phyloP scores from a whole-genome alignment of 169 alveolate genomes.

The Besnoitia besnoiti region DNA sequence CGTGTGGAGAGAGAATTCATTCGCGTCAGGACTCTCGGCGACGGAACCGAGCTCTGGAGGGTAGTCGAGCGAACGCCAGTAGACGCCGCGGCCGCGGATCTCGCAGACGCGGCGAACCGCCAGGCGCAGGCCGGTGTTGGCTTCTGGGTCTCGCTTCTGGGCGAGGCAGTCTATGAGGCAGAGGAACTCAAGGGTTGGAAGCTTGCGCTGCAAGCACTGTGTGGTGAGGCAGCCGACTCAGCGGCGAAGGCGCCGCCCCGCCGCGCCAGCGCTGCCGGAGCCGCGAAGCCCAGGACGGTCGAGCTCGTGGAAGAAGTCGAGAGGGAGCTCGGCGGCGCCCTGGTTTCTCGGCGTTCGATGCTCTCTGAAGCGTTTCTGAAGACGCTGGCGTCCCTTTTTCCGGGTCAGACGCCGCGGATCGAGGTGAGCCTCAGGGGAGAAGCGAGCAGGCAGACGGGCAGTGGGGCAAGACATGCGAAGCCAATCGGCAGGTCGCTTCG shows the following conservation, averaged over 20 bases:
- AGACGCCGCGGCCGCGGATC: not conserved
- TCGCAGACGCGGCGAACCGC: not conserved
- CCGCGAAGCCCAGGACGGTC: not conserved
- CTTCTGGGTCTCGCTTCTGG: not conserved
- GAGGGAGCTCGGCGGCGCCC: not conserved
- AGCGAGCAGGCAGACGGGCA: not conserved
- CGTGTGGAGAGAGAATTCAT: not conserved
- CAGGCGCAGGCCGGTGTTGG: not conserved
- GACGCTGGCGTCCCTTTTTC: not conserved
- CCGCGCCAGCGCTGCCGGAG: not conserved
- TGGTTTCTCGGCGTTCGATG: not conserved
- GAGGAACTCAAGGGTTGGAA: constrained; percentile 11
- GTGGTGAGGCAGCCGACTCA: not conserved
- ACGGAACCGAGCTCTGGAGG: not conserved
- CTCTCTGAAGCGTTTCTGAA: not conserved
- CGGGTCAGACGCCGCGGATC: constrained; percentile 12
- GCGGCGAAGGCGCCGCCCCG: not conserved
- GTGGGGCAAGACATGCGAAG: not conserved
- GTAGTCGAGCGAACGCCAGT: not conserved
- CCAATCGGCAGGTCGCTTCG: too few species aligned
- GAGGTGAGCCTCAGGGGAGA: constrained; percentile 23
- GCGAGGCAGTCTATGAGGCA: not conserved
- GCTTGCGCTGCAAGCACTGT: not conserved
- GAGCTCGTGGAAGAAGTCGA: not conserved
- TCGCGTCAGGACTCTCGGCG: not conserved